These are phyloP conservation scores for Vaccinium darrowii DNA, from an alignment of 148 eudicot genomes.

Conservation along the genomic window DNA sequence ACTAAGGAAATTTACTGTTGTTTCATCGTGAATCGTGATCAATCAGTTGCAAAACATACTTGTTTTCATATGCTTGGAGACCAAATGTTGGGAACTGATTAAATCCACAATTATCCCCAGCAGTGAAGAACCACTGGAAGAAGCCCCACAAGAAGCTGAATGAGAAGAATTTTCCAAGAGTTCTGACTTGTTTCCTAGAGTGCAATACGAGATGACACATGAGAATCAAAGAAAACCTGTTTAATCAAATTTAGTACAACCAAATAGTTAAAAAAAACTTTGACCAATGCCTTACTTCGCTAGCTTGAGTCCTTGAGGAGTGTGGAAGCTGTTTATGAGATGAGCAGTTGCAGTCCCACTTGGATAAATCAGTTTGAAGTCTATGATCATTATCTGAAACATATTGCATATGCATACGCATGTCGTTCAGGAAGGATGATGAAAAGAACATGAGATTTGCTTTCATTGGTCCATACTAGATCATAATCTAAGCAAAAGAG, in stretches of 20 bases:
- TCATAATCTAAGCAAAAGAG: neutral
- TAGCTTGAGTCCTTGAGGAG: conserved; percentile 81
- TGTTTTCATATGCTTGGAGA: conserved; percentile 60
- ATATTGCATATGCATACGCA: neutral
- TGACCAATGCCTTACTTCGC: conserved; percentile 53
- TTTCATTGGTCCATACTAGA: conserved; percentile 1
- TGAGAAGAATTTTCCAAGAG: conserved; percentile 74
- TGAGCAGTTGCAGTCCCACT: conserved; percentile 94
- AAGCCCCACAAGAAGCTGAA: conserved; percentile 94
- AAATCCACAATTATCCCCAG: conserved; percentile 77
- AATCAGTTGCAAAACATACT: conserved; percentile 24
- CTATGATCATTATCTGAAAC: conserved; percentile 81
- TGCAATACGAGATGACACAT: conserved; percentile 4
- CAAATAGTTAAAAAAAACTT: neutral
- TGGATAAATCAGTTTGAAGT: conserved; percentile 84
- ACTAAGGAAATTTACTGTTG: neutral
- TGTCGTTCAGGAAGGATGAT: neutral
- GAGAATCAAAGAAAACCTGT: neutral
- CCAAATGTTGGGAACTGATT: conserved; percentile 68
- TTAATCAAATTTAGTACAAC: neutral
- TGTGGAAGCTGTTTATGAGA: conserved; percentile 94
- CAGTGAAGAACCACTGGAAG: conserved; percentile 96
- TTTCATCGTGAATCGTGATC: neutral
- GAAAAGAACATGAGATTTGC: neutral
- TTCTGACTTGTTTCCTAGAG: conserved; percentile 77